Conservation (phyloP, 2,329 filamentous ascomycete species). For the Cordyceps fumosorosea region DNA sequence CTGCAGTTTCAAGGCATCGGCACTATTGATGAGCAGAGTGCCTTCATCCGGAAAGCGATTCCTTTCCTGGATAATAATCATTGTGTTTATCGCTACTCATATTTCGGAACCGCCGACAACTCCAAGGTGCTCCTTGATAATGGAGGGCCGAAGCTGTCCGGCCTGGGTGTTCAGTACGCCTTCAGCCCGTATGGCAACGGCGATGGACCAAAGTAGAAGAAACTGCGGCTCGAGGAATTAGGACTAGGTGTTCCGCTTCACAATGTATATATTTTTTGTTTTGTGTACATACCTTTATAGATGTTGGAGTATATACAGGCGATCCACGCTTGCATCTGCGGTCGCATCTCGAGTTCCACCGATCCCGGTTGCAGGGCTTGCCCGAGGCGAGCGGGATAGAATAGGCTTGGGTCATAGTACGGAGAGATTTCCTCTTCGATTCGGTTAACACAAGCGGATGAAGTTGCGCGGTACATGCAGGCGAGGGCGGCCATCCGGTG, state of each 20-base stretch:
- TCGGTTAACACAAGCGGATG: too few relatives aligned
- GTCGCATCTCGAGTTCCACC: too few relatives aligned
- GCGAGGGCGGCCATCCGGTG: too few relatives aligned
- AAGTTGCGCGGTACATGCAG: too few relatives aligned
- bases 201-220: conserved; percentile 2
- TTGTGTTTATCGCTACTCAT: conserved; percentile 34
- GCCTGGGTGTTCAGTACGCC: conserved; percentile 10
- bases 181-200: conserved; percentile 12
- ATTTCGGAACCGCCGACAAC: conserved; percentile 24
- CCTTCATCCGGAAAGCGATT: conserved; percentile 37
- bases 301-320: too few relatives aligned
- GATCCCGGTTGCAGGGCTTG: too few relatives aligned
- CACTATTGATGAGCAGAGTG: conserved; percentile 26
- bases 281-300: neutral
- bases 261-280: neutral
- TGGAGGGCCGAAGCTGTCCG: conserved; percentile 2
- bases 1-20: conserved; percentile 25
- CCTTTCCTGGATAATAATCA: conserved; percentile 35
- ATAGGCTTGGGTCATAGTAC: too few relatives aligned
- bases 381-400: too few relatives aligned
- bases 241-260: neutral
- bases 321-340: too few relatives aligned
- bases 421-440: too few relatives aligned
- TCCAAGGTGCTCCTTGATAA: conserved; percentile 16
- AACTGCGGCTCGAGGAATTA: neutral